Base-by-base conservation (phyloP, 1,284 basidiomycete species). In the Puccinia coronata region DNA sequence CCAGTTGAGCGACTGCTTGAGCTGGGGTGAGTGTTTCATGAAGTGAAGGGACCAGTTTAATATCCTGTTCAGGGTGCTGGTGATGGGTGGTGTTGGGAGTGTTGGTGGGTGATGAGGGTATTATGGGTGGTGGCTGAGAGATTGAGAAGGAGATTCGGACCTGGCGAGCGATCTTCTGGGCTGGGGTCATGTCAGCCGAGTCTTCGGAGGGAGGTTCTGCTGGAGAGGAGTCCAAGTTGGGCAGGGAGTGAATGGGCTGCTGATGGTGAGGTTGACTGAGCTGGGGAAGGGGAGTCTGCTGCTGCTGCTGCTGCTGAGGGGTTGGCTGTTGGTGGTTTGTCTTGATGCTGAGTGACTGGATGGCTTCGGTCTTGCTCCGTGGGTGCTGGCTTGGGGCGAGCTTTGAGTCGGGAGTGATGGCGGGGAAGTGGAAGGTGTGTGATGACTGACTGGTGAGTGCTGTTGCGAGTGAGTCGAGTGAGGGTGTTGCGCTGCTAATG, bases 151-250 rank as follows among this genome's bases (percentile, higher is more conserved):
- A 81, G 31, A 53, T 73, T 20, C 80, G 49, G 28, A 81, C 80
- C 70, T 81, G 59, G 47, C 80, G 80, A n/a, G 80, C 80, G 25
- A 81, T 81, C 57, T 81, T 81, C 61, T 81, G 80, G 12, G 80
- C 80, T 43, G 80, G 80, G 28, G 80, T 81, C 80, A 81, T 81
- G 5, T 55, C 36, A 28, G 20, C 16, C 9, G 55, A n/a, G 11
- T 59, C 43, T 36, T 57, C 36, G 39, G 71, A 18, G 28, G 61
- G 61, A 31, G 11, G n/a, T 11, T 11, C 5, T 47, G 8, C 43
- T 8, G 51, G 16, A 20, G 51, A 12, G 16, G 51, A 20, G n/a
- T 53, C 51, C 18, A 53, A 53, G 8, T 8, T 53, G 12, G 51
- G 51, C 18, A n/a, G 23, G 20, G 23, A 9, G 23, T 51, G 49